phyloP scores from a whole-genome alignment of 352 stramenopile genomes.

The Thalassiosira delicatula region DNA sequence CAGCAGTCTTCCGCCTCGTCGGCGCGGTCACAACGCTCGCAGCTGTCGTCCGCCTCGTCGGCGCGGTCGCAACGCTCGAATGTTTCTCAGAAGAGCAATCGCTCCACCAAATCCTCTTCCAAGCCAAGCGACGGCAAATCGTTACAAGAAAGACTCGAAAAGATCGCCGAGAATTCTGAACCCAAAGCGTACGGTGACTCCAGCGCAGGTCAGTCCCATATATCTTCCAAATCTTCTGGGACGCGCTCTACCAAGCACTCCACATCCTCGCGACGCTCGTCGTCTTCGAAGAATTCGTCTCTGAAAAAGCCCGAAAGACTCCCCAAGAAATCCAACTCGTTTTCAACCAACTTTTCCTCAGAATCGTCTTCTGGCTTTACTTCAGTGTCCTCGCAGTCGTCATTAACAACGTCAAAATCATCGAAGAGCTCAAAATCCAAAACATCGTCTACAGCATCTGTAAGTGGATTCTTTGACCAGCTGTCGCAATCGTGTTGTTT shows the following conservation, averaged over 20 bases:
- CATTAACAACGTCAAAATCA: conserved; percentile 1
- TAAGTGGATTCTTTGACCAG: background rate
- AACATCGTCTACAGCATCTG: background rate
- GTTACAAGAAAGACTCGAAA: background rate
- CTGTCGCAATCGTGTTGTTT: background rate
- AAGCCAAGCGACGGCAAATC: background rate
- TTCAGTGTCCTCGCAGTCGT: background rate
- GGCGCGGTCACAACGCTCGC: background rate
- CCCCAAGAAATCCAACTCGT: background rate
- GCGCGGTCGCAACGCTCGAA: background rate
- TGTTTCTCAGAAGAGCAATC: background rate
- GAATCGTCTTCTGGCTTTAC: background rate
- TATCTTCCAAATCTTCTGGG: background rate
- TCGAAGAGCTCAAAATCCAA: conserved; percentile 1
- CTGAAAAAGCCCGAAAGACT: background rate
- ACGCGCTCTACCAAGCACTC: no score
- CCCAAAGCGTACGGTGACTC: background rate
- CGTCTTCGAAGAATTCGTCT: background rate
- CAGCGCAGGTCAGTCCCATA: background rate
- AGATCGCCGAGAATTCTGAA: background rate
- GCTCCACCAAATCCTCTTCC: background rate
- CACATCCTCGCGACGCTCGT: conserved; percentile 2
- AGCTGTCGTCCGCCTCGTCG: no score
- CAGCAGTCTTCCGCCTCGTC: conserved; percentile 1
- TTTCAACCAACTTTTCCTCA: no score